Evolutionary conservation across 176 grass and related monocot species (phyloP), one percentile per base, ranked within the genome.

Genomic region (Triticum timopheevii): DNA sequence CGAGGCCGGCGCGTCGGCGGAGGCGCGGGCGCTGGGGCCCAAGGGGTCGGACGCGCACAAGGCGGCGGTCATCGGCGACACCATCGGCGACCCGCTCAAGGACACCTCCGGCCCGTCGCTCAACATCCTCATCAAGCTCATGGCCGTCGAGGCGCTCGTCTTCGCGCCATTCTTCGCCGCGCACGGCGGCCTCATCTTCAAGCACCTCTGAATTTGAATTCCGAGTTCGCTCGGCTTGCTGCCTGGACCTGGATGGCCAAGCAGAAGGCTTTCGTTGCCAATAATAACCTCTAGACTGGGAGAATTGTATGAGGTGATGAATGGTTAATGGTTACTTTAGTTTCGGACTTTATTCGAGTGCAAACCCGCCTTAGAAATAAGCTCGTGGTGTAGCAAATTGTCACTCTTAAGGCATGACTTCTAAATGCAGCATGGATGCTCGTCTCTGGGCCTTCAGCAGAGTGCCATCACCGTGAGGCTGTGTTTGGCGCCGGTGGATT

Each of bases 101-200:
- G 93, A 98, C 84, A 95, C 96, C 67, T 98, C 93, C 4, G 96
- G 93, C 6, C 96, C 96, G 8, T 96, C 96, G 1, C 89, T 98
- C 25, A 93, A 94, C 84, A 98, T 98, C 87, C 82, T 96, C 65
- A 90, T 98, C 81, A 94, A 96, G 86, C 92, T 98, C 61, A 96
- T 98, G 96, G 96, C 96, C 33, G 92, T 95, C 1, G 96, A 95
- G 86, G 88, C 93, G 4, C 92, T 98, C 5, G 96, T 98, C 67
- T 95, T 98, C 64, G 92, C 93, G 24, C 92, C 96, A 11, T 98
- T 98, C 90, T 98, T 98, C 28, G 92, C 93, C 0, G 79, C 85
- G 23, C 93, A 94, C 20, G 93, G 96, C 10, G 96, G 96, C 63
- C 59, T 91, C 82, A 70, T 98, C 44, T 98, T 98, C 84, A 87